These are phyloP conservation scores for Lasiosphaeria ovina DNA, from an alignment of 495 filamentous ascomycete genomes.

Conservation along the genomic window DNA sequence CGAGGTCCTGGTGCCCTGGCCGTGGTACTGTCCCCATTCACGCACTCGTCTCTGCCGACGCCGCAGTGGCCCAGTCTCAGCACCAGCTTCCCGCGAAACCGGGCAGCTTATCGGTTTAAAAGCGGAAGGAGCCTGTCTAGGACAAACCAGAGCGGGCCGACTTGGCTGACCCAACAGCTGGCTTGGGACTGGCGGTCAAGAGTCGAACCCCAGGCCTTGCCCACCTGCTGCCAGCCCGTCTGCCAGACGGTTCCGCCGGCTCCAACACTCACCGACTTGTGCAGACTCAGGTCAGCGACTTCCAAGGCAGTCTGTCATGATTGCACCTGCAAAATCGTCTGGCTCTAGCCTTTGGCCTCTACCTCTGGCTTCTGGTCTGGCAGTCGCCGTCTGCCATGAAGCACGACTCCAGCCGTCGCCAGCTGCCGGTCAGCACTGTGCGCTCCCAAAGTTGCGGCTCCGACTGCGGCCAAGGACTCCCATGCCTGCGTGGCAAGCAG, in stretches of 20 bases:
- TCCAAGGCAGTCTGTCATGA: background rate
- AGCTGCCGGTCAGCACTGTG: background rate
- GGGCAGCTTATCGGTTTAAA: background rate
- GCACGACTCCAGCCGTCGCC: background rate
- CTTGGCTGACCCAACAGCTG: background rate
- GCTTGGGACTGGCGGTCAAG: background rate
- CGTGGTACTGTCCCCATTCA: background rate
- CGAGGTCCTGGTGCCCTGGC: background rate
- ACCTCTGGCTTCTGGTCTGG: background rate
- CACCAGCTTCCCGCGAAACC: background rate
- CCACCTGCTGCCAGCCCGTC: background rate
- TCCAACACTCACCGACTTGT: background rate
- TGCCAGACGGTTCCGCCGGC: too few relatives aligned
- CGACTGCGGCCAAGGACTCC: background rate
- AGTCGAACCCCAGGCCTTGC: background rate
- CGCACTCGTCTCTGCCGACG: background rate
- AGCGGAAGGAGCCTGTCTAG: background rate
- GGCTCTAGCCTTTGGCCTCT: background rate
- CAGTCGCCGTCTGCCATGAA: background rate
- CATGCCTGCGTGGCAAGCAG: background rate
- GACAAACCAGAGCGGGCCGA: background rate
- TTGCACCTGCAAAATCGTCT: background rate
- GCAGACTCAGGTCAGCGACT: background rate
- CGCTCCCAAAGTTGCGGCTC: background rate
- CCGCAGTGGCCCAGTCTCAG: background rate